phyloP scores from a whole-genome alignment of 768 basidiomycete species.

The Phaeotremella skinneri region DNA sequence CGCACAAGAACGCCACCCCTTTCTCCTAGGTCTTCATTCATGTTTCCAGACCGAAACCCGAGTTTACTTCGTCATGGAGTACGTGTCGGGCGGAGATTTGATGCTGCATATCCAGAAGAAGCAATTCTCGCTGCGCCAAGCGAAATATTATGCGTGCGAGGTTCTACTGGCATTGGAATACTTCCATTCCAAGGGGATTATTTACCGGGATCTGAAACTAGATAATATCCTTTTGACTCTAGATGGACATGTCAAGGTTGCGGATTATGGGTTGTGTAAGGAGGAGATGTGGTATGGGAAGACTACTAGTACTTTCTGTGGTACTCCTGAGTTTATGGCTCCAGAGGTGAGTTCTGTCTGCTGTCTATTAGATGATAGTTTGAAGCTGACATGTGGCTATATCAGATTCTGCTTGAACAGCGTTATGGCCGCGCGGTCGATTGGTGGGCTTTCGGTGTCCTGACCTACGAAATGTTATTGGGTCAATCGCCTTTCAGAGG shows the following conservation, averaged over 20 bases:
- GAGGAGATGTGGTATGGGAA: constrained; percentile 97
- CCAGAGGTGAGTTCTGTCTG: constrained; percentile 68
- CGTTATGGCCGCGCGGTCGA: constrained; percentile 97
- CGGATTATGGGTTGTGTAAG: constrained; percentile 98
- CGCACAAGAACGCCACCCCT: constrained; percentile 95
- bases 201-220: constrained; percentile 97
- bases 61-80: constrained; percentile 99
- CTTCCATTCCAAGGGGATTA: constrained; percentile 98
- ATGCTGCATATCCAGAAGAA: constrained; percentile 99
- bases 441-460: constrained; percentile 99
- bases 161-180: constrained; percentile 94
- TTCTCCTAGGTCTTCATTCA: constrained; percentile 92
- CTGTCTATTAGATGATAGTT: not conserved
- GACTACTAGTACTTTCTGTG: constrained; percentile 98
- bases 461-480: constrained; percentile 97
- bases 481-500: constrained; percentile 99
- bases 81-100: constrained; percentile 96
- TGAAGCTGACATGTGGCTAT: not conserved
- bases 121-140: constrained; percentile 97
- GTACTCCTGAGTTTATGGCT: constrained; percentile 99
- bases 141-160: constrained; percentile 97
- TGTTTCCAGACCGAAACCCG: constrained; percentile 99
- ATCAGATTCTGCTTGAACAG: constrained; percentile 94
- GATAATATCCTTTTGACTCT: constrained; percentile 96
- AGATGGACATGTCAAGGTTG: constrained; percentile 97